Evolutionary conservation across 352 stramenopile species (phyloP).

Genomic region (Achlya hypogyna): DNA sequence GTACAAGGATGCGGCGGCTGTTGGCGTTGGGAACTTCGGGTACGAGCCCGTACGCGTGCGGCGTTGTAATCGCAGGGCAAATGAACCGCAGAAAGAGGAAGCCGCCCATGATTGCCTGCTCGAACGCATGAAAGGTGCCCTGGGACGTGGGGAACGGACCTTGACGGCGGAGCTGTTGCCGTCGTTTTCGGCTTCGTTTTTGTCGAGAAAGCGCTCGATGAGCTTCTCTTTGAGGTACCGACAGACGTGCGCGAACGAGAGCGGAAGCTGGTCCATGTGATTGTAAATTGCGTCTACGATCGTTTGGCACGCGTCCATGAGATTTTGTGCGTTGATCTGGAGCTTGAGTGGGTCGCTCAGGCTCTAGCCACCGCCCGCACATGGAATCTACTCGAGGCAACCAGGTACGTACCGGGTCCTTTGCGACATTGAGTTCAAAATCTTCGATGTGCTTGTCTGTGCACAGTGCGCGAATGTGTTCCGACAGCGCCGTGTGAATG

Average conservation of each 20-base stretch:
- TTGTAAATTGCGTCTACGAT: constrained; percentile 75
- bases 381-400: too few species aligned
- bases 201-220: constrained; percentile 56
- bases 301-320: constrained; percentile 75
- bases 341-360: neutral
- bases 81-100: constrained; percentile 86
- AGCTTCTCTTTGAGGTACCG: constrained; percentile 63
- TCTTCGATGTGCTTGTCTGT: constrained; percentile 50
- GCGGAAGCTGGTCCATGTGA: constrained; percentile 38
- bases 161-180: neutral
- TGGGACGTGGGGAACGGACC: neutral
- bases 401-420: constrained; percentile 38
- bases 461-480: constrained; percentile 55
- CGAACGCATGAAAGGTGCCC: neutral
- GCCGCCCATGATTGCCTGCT: constrained; percentile 74
- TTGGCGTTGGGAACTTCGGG: constrained; percentile 58
- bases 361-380: too few species aligned
- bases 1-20: constrained; percentile 72
- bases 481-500: constrained; percentile 45
- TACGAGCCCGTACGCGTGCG: constrained; percentile 71
- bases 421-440: constrained; percentile 59
- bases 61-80: constrained; percentile 80
- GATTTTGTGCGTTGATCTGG: constrained; percentile 48
- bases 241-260: constrained; percentile 68
- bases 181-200: constrained; percentile 11